Evolutionary conservation across 768 basidiomycete species (phyloP), one percentile per base, ranked within the genome.

Genomic region (Boletus reticuloceps): DNA sequence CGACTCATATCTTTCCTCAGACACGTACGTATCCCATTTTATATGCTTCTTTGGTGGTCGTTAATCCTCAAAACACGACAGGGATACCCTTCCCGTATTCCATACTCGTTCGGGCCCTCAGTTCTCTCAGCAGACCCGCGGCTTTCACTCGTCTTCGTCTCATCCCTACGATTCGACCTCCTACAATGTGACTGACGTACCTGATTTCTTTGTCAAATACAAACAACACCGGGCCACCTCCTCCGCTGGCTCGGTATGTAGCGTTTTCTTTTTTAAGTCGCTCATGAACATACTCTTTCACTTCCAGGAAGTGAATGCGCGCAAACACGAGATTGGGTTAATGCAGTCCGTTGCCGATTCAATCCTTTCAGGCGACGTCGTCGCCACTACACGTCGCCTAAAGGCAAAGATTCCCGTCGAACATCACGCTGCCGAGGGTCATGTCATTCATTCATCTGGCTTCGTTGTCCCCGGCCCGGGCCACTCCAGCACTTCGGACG

Each of bases 1-100:
- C 25, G 25, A 12, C 27, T 29, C 27, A 2, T 47, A 63, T 8
- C 73, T 74, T 20, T 51, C 64, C 1, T 44, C 66, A 4, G 65
- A 65, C 22, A 75, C 75, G 20, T 81, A 79, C 59, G 64, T 61
- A 20, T 59, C 73, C 7, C 70, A 70, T 27, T 12, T 16, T 25
- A 2, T 27, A n/a, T n/a, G n/a, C n/a, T n/a, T n/a, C n/a, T n/a
- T n/a, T 63, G 70, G 74, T 34, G 67, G 69, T 6, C 70, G 74
- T 34, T 72, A 75, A 59, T 60, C 60, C 12, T 54, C 70, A 16
- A 49, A 61, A 20, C 65, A 63, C 52, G 66, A 66, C 7, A 53
- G 68, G 25, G 74, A 74, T 1, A 68, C 73, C 10, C 58, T 62
- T 12, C 71, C 71, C n/a, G n/a, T n/a, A n/a, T n/a, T n/a, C 27